A percentile compares a stretch with the other conserved stretches of the same genome.
These are phyloP conservation scores for Rubroboletus pulcherrimus DNA, from an alignment of 768 basidiomycete genomes.

Conservation along the genomic window DNA sequence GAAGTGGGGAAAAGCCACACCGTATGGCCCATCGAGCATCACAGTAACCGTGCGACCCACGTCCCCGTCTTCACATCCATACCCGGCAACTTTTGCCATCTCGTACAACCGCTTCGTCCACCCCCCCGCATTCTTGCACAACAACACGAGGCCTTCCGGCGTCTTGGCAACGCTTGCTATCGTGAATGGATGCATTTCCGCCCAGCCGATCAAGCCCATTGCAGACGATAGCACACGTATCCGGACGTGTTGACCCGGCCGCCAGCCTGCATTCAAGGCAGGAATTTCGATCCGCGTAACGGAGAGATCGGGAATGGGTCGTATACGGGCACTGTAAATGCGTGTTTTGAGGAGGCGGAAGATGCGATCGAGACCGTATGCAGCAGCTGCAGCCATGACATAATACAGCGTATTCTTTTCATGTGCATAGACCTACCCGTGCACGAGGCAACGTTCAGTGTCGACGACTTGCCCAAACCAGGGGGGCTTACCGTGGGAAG, in stretches of 20 bases:
- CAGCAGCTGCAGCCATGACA: conserved; percentile 34
- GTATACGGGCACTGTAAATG: conserved; percentile 40
- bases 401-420: conserved; percentile 36
- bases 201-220: conserved; percentile 38
- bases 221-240: conserved; percentile 41
- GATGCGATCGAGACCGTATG: conserved; percentile 46
- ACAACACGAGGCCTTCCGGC: conserved; percentile 44
- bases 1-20: conserved; percentile 19
- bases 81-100: conserved; percentile 35
- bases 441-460: not conserved
- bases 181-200: conserved; percentile 52
- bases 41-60: conserved; percentile 33
- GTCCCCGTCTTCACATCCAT: conserved; percentile 28
- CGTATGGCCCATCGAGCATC: conserved; percentile 55
- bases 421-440: conserved; percentile 25
- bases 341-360: conserved; percentile 47
- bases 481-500: conserved; percentile 33
- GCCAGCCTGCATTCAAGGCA: conserved; percentile 48
- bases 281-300: conserved; percentile 48
- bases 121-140: conserved; percentile 47
- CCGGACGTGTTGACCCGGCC: conserved; percentile 59
- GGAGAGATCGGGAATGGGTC: conserved; percentile 41
- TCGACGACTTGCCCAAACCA: conserved; percentile 7
- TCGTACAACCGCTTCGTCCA: conserved; percentile 47
- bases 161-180: conserved; percentile 43